Base-by-base conservation (phyloP, 345 rosid genomes). In the Moricandia arvensis region DNA sequence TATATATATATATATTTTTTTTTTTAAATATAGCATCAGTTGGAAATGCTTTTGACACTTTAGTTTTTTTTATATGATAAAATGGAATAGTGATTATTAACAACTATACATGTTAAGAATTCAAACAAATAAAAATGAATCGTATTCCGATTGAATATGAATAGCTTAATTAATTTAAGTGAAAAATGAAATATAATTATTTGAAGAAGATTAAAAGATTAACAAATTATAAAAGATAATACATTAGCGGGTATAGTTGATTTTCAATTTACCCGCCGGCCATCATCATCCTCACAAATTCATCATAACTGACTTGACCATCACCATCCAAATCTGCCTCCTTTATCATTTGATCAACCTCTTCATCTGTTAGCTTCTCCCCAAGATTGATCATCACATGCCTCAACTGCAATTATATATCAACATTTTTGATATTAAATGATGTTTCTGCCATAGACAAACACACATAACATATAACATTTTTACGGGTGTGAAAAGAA, bases 261-360 rank as follows among this genome's bases (percentile, higher is more conserved):
- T 65, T 45, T 15, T 18, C 9, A 62, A 8, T 16, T 69, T 61
- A 76, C 31, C 51, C 71, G 41, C 53, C 63, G 37, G 21, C 65
- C 71, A 76, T 85, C 96, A 91, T 93, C 93, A 90, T 79, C 82
- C 90, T 88, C 64, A 87, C 96, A 71, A 93, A 93, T 67, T 91
- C 98, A 11, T 90, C 97, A 51, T 80, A 93, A 58, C 86, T 87
- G 72, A 93, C 97, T 68, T 87, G 97, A 16, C 98, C 98, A 82
- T 93, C 98, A 16, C 96, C 97, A 58, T 93, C 98, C 82, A 93
- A 82, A 59, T 93, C 98, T 24, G 98, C 97, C 82, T 93, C 97
- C 29, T 83, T 81, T 73, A 93, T 93, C 98, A 91, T 93, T 81
- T 91, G 96, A 41, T 86, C 81, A 15, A 86, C 93, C 30, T 91